These are phyloP conservation scores for Sistotremastrum suecicum DNA, from an alignment of 768 basidiomycete species.

Conservation along the genomic window DNA sequence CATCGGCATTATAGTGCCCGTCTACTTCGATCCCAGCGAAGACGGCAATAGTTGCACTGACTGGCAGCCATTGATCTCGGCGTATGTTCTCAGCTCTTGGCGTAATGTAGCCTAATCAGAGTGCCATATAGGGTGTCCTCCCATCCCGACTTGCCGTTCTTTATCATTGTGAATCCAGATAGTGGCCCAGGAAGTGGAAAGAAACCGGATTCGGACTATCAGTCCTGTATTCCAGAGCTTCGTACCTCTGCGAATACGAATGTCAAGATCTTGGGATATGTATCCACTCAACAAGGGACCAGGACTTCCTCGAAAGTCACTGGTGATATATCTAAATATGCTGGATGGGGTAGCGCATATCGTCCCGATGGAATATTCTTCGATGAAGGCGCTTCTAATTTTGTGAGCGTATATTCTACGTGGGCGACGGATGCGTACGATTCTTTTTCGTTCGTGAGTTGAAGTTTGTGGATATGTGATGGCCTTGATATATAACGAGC, in stretches of 20 bases:
- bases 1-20: conserved; percentile 18
- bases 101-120: not conserved
- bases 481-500: not conserved
- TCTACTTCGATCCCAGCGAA: conserved; percentile 17
- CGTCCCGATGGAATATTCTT: conserved; percentile 22
- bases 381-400: conserved; percentile 14
- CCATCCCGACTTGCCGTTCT: conserved; percentile 16
- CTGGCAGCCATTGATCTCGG: conserved; percentile 16
- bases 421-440: conserved; percentile 10
- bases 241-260: conserved; percentile 10
- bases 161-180: conserved; percentile 18
- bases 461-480: not conserved
- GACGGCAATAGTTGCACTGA: conserved; percentile 9
- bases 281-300: conserved; percentile 13
- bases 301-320: conserved; percentile 12
- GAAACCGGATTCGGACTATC: conserved; percentile 18
- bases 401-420: conserved; percentile 13
- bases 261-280: conserved; percentile 20
- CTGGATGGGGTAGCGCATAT: conserved; percentile 17
- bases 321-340: conserved; percentile 19
- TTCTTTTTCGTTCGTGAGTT: conserved; percentile 4
- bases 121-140: conserved; percentile 12
- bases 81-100: conserved; percentile 5
- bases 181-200: conserved; percentile 17
- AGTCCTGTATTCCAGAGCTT: conserved; percentile 14